These are phyloP conservation scores for Cucurbita maxima DNA, from an alignment of 306 rosid genomes.

Conservation along the genomic window DNA sequence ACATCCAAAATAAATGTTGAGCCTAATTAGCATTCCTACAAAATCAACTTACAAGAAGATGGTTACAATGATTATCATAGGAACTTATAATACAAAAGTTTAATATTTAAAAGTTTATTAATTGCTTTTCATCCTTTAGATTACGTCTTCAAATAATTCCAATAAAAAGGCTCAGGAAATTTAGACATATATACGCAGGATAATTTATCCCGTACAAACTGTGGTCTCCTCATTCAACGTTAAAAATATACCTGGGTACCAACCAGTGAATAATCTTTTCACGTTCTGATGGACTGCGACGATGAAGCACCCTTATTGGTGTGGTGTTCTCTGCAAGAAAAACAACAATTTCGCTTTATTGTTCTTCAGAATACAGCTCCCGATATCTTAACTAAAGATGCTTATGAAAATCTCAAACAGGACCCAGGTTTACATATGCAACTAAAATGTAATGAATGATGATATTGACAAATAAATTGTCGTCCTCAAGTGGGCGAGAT, in stretches of 20 bases:
- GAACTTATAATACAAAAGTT: neutral
- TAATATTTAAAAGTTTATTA: neutral
- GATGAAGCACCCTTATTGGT: constrained; percentile 90
- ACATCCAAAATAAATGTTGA: neutral
- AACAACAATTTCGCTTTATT: neutral
- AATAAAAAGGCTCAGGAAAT: neutral
- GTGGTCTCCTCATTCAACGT: neutral
- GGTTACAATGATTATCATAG: neutral
- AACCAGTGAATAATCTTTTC: constrained; percentile 89
- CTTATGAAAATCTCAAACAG: neutral
- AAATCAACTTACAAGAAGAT: neutral
- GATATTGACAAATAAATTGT: constrained; percentile 36
- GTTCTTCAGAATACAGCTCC: neutral
- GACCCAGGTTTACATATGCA: neutral
- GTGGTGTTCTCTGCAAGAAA: constrained; percentile 68
- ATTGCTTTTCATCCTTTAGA: neutral
- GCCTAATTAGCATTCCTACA: neutral
- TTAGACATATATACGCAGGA: neutral
- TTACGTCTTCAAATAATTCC: neutral
- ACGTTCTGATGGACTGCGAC: constrained; percentile 88
- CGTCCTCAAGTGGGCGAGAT: constrained; percentile 60
- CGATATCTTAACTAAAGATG: neutral
- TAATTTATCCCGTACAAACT: neutral
- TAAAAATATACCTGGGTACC: constrained; percentile 57
- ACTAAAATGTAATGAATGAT: constrained; percentile 9